Percentiles rank a stretch among this genome's conserved stretches.
Conservation (phyloP, 2,329 filamentous ascomycete species). For the Neurospora sp. region DNA sequence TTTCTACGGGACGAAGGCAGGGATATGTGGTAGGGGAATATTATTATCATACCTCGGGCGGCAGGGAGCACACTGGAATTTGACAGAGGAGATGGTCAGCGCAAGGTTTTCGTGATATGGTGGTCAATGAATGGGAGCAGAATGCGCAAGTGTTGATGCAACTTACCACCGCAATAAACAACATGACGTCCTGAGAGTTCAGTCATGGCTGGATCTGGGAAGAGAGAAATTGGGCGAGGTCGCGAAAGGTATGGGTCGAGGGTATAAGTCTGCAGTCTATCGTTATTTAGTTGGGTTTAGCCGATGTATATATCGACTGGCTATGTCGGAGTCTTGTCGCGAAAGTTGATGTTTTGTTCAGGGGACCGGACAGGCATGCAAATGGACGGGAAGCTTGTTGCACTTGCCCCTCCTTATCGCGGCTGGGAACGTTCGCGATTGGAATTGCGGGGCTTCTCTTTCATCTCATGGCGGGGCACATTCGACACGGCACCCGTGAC, state of each 20-base stretch:
- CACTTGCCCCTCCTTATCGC: not conserved
- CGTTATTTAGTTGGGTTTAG: not conserved
- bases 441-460: not conserved
- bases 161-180: slow-evolving; percentile 49
- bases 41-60: slow-evolving; percentile 45
- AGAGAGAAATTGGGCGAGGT: not conserved
- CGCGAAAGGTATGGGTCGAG: not conserved
- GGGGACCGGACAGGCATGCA: not conserved
- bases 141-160: not conserved
- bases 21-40: not conserved
- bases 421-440: not conserved
- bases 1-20: no score
- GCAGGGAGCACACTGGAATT: slow-evolving; percentile 49
- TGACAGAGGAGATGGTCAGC: not conserved
- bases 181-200: slow-evolving; percentile 43
- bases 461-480: not conserved
- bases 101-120: not conserved
- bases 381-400: not conserved
- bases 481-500: not conserved
- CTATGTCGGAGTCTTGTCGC: not conserved
- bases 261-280: slow-evolving; percentile 2
- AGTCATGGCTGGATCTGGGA: slow-evolving; percentile 33
- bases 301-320: not conserved
- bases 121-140: not conserved
- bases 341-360: not conserved